Base-by-base conservation (phyloP, 1,139 yeast genomes). In the Diutina rugosa region DNA sequence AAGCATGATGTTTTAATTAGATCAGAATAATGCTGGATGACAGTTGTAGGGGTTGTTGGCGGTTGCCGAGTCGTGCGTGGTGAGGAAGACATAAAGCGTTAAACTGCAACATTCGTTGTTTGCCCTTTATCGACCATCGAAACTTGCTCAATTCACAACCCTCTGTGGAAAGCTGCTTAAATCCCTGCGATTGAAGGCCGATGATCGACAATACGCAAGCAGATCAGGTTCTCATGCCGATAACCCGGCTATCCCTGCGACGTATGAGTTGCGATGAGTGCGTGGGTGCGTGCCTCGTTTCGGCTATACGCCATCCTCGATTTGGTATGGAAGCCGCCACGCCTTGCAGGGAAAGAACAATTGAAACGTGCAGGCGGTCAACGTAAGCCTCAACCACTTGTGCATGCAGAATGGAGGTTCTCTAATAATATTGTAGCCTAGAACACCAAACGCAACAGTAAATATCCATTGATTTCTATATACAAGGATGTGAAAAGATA, bases 401-500 rank as follows among this genome's bases (percentile, higher is more conserved):
- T 35, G 41, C 41, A 35, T 35, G n/a, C 41, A 12, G n/a, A 12
- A 4, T 35, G 41, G 41, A n/a, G 14, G 41, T 12, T 10, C 14
- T 10, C 5, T 6, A 12, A 35, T 9, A 35, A 35, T 9, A 9
- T 35, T 3, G 10, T 6, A 10, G 41, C 12, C 14, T 3, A 35
- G 14, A 35, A 35, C 10, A 21, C 26, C 4, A 10, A 35, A 5
- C 2, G 41, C 41, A 35, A 35, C 41, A 35, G 41, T 35, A 9
- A n/a, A 10, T 35, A 35, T 35, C 41, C 41, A 35, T 35, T 35
- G 41, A 35, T 35, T 35, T 35, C 41, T 44, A 44, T 44, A n/a
- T 44, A 44, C 46, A 44, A 44, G 46, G 26, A 44, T 16, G 26
- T 44, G 60, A 58, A 51, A n/a, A 35, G 41, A 4, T n/a, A 35